Base-by-base conservation (phyloP, 2,329 filamentous ascomycete species). In the Immersiporthe knoxdaviesiana region DNA sequence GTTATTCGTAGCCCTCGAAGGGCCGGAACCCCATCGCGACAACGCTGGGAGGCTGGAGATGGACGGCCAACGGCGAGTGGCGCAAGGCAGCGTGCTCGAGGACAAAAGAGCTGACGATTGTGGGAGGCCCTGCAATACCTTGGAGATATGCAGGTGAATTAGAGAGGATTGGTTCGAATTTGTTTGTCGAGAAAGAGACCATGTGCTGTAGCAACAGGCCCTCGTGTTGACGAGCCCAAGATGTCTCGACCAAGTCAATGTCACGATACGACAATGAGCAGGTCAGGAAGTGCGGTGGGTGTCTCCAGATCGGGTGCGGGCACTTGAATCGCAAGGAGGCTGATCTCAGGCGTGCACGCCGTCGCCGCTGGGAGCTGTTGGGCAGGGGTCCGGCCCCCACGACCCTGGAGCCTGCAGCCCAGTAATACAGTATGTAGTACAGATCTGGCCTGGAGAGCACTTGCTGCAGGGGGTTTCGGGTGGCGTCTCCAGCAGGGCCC, bases 1-100 rank as follows among this genome's bases (percentile, higher is more conserved):
- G 58, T 63, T 59, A 14, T 21, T 64, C 44, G 41, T 67, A 69
- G 67, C 65, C 69, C 69, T 71, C 61, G 60, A 67, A 69, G 64
- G 69, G 67, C 69, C 64, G 62, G 37, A 64, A 63, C 63, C 21
- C 69, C 69, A 71, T 71, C 60, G 56, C 69, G 62, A 54, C 62
- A 32, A 37, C 39, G 30, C 39, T 60, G 41, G 47, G 12, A 47
- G 24, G 69, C 63, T 41, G 67, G 58, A 58, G 41, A 59, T 32
- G 67, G 52, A 64, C 60, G 66, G 58, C 59, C 35, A 24, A 52
- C 69, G 59, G 63, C 58, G 41, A 21, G 67, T 63, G 69, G 67
- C 66, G 50, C 60, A 47, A 44, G 63, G 52, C 16, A 24, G 59
- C 63, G 21, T 41, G 47, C 41, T 30, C 63, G 61, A 61, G 66